Conservation (phyloP, 2,329 filamentous ascomycete species). For the Aspergillus neotritici region DNA sequence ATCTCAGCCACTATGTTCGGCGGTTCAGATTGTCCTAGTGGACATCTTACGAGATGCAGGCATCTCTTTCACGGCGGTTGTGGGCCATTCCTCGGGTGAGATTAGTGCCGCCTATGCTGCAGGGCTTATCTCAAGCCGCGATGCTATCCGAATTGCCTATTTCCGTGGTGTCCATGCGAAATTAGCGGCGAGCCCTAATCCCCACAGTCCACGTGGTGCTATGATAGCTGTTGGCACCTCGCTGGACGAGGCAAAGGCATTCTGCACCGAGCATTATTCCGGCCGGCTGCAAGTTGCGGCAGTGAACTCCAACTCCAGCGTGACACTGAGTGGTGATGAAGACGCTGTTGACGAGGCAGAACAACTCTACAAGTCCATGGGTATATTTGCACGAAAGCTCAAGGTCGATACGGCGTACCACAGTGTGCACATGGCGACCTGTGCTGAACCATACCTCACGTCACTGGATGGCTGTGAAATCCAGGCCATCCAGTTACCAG, state of each 20-base stretch:
- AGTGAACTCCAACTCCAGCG: conserved; percentile 11
- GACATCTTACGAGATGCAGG: conserved; percentile 43
- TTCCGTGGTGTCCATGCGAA: conserved; percentile 29
- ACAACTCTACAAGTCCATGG: not conserved
- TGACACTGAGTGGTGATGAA: conserved; percentile 6
- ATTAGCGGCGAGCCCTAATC: not conserved
- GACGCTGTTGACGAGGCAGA: conserved; percentile 4
- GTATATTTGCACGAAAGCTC: conserved; percentile 7
- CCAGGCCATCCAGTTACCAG: too few species aligned
- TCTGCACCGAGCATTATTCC: not conserved
- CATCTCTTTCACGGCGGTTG: conserved; percentile 36
- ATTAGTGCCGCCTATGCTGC: conserved; percentile 47
- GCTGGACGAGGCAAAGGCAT: conserved; percentile 1
- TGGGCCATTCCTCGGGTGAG: conserved; percentile 48
- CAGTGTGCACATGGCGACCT: not conserved
- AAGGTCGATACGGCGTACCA: conserved; percentile 40
- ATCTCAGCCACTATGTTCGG: conserved; percentile 29
- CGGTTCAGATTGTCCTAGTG: conserved; percentile 45
- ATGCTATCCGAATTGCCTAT: conserved; percentile 40
- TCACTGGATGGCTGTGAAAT: too few species aligned
- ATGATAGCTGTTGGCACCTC: conserved; percentile 15
- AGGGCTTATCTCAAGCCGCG: conserved; percentile 37
- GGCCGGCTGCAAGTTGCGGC: conserved; percentile 12
- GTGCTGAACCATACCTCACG: too few species aligned
- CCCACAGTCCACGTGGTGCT: conserved; percentile 1